Evolutionary conservation across 306 rosid species (phyloP), one percentile per base, ranked within the genome.

Genomic region (Cucurbita moschata): DNA sequence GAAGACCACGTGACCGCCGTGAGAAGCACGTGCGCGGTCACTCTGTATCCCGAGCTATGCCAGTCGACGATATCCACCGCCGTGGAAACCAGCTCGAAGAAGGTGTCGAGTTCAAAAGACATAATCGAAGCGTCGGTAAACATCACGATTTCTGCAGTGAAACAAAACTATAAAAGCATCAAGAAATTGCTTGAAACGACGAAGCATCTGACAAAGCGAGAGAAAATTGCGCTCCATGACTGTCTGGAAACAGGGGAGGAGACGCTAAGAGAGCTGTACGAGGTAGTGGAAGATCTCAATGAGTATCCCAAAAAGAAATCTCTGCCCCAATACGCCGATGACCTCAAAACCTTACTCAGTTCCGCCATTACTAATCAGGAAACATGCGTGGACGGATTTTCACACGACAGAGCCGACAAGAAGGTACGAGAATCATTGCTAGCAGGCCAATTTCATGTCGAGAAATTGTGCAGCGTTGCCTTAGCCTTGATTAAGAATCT

Each of bases 311-410:
- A 56, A 11, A 83, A 83, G 46, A 92, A 86, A 67, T 58, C 90
- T 0, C 50, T 92, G 13, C 50, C 57, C 47, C 82, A 78, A 1
- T 90, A 88, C 37, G 96, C 92, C 0, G 90, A 90, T 7, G 96
- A 94, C 59, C 87, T 94, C 4, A 87, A 86, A 67, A 94, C 95
- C 0, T 70, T 90, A 0, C 76, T 94, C 7, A 90, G 97, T 54
- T 70, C 97, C 40, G 85, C 98, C 72, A 89, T 94, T 2, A 94
- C 98, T 12, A 86, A 93, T 78, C 98, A 69, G 70, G 90, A 82
- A 23, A 87, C 97, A 44, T 94, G 98, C 79, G 52, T 94, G 43
- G 96, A 94, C 56, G 98, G 98, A 0, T 94, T 94, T 78, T 90
- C 97, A 0, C 88, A 94, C 76, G 89, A 87, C 7, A 67, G 44